Evolutionary conservation across 2,329 filamentous ascomycete genomes (phyloP).

Genomic region (Colletotrichum lini): DNA sequence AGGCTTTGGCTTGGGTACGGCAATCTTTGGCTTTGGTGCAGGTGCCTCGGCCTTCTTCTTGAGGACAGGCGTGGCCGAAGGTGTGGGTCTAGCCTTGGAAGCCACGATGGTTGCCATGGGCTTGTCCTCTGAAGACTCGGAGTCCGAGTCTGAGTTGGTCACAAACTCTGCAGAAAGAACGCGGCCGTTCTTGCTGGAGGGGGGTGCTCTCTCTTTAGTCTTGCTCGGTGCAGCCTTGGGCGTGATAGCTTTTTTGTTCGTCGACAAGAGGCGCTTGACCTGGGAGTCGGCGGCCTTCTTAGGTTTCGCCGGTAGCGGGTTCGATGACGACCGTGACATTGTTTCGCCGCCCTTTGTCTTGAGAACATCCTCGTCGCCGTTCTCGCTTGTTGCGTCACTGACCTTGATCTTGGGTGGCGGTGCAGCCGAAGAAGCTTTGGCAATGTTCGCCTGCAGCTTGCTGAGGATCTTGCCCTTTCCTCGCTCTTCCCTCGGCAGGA

Average conservation of each 20-base stretch:
- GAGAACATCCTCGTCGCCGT: conserved; percentile 50
- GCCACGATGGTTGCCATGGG: conserved; percentile 56
- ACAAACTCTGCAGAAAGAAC: conserved; percentile 70
- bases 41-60: conserved; percentile 49
- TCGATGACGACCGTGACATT: conserved; percentile 67
- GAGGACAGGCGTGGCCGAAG: conserved; percentile 44
- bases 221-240: conserved; percentile 61
- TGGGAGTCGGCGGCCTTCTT: conserved; percentile 72
- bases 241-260: conserved; percentile 49
- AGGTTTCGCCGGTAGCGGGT: conserved; percentile 64
- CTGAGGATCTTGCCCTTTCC: conserved; percentile 74
- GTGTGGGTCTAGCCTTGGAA: conserved; percentile 48
- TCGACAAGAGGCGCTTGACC: conserved; percentile 66
- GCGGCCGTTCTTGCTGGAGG: conserved; percentile 58
- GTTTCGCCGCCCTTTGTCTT: conserved; percentile 57
- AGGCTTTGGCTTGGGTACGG: conserved; percentile 52
- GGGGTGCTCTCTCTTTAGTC: conserved; percentile 53
- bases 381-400: conserved; percentile 56
- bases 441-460: conserved; percentile 72
- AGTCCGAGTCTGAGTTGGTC: conserved; percentile 70
- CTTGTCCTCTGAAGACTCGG: conserved; percentile 68
- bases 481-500: conserved; percentile 71
- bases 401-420: conserved; percentile 65
- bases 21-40: conserved; percentile 50
- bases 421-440: conserved; percentile 57